phyloP scores from a whole-genome alignment of 495 filamentous ascomycete species.

The Neurospora sp. region DNA sequence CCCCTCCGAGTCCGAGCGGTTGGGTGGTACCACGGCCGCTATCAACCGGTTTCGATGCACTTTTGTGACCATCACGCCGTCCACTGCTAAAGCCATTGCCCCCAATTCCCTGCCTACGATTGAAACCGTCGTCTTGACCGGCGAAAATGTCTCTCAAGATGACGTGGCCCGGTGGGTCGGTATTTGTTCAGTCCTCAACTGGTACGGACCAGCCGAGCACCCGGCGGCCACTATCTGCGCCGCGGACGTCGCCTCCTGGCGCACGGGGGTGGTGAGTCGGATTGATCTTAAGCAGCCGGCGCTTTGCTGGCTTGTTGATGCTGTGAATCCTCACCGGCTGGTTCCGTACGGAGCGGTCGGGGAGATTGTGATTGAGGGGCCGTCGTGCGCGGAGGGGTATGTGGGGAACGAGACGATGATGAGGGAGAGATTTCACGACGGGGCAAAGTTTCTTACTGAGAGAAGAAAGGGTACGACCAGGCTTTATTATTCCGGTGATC shows the following conservation, averaged over 20 bases:
- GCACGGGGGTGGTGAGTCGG: no score
- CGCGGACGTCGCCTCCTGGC: no score
- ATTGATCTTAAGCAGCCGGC: no score
- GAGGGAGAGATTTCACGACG: no score
- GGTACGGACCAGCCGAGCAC: constrained; percentile 20
- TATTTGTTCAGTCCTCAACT: constrained; percentile 15
- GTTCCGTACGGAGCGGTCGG: not conserved
- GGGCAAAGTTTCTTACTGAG: no score
- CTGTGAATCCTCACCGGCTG: constrained; percentile 4
- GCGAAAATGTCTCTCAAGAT: constrained; percentile 15
- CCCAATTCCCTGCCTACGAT: constrained; percentile 20
- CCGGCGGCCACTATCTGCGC: constrained; percentile 14
- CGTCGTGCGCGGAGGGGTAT: no score
- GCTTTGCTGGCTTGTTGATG: constrained; percentile 1
- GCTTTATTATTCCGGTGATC: no score
- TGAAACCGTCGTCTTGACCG: constrained; percentile 15
- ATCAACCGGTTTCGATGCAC: constrained; percentile 12
- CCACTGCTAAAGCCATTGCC: constrained; percentile 10
- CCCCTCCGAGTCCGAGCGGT: constrained; percentile 16
- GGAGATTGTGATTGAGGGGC: constrained; percentile 11
- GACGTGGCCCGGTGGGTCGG: constrained; percentile 10
- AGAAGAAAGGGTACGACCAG: no score
- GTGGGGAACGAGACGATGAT: no score
- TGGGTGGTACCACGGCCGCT: constrained; percentile 5
- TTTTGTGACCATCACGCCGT: constrained; percentile 15